Evolutionary conservation across 2,329 filamentous ascomycete species (phyloP).

Genomic region (Fusarium udum): DNA sequence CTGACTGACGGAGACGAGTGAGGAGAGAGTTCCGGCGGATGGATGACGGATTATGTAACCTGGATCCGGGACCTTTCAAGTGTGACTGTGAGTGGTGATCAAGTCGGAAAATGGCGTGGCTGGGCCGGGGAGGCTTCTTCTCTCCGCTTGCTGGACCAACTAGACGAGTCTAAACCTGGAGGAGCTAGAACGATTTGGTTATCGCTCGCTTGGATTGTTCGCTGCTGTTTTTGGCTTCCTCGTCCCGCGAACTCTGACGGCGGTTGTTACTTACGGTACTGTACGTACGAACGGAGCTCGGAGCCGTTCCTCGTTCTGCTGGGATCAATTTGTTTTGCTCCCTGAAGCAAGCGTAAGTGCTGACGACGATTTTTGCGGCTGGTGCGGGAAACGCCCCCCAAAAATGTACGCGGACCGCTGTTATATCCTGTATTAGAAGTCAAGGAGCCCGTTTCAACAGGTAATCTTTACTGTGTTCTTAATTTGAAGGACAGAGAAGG

Average conservation of each 20-base stretch:
- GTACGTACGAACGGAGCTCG: conserved; percentile 22
- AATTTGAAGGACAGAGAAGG: conserved; percentile 12
- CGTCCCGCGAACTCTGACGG: not conserved
- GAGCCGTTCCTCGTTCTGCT: conserved; percentile 9
- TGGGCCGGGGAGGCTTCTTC: conserved; percentile 38
- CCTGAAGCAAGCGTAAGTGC: conserved; percentile 8
- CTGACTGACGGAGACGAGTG: conserved; percentile 42
- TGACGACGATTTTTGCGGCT: conserved; percentile 13
- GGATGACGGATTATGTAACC: conserved; percentile 44
- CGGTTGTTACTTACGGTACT: conserved; percentile 5
- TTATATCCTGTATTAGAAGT: not conserved
- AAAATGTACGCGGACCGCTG: not conserved
- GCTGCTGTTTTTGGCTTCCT: conserved; percentile 13
- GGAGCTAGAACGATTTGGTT: conserved; percentile 1
- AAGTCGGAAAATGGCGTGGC: conserved; percentile 44
- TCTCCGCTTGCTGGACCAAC: conserved; percentile 24
- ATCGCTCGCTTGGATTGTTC: conserved; percentile 29
- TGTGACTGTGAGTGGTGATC: conserved; percentile 30
- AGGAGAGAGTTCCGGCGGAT: conserved; percentile 39
- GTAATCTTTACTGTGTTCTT: conserved; percentile 21
- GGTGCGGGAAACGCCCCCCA: not conserved
- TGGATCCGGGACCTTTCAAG: conserved; percentile 28
- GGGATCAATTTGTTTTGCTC: conserved; percentile 13
- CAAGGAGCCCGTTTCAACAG: conserved; percentile 3
- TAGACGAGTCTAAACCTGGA: conserved; percentile 10